Percentiles rank a stretch among this genome's conserved stretches.
These are phyloP conservation scores for Amanita rimosa DNA, from an alignment of 768 basidiomycete genomes.

Conservation along the genomic window DNA sequence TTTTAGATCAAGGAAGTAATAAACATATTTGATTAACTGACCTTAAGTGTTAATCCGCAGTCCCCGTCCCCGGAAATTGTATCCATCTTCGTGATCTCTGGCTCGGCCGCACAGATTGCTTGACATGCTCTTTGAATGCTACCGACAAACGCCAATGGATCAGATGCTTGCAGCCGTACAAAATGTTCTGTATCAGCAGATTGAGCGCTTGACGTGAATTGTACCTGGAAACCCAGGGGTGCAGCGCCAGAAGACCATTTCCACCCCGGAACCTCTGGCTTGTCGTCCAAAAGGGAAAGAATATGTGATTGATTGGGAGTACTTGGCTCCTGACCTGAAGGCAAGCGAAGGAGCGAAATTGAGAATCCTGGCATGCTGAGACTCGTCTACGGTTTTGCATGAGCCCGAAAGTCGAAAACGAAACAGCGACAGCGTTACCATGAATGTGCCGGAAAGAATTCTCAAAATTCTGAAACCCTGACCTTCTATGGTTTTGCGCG, in stretches of 20 bases:
- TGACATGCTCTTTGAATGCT: slow-evolving; percentile 50
- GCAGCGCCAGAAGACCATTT: slow-evolving; percentile 51
- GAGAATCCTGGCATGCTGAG: slow-evolving; percentile 93
- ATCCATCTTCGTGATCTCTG: slow-evolving; percentile 88
- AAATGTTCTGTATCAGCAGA: background rate
- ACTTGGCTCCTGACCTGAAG: slow-evolving; percentile 27
- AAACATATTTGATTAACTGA: slow-evolving; percentile 7
- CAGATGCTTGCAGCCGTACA: slow-evolving; percentile 16
- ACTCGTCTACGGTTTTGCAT: slow-evolving; percentile 43
- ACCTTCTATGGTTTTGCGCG: slow-evolving; percentile 39
- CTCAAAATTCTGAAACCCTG: slow-evolving; percentile 48
- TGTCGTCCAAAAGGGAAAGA: slow-evolving; percentile 61
- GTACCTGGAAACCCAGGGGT: slow-evolving; percentile 18
- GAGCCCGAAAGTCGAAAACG: background rate
- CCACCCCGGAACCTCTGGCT: slow-evolving; percentile 71
- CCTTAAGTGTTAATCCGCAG: slow-evolving; percentile 43
- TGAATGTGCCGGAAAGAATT: slow-evolving; percentile 72
- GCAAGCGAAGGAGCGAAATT: slow-evolving; percentile 70
- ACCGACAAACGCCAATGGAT: slow-evolving; percentile 39
- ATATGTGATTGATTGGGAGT: slow-evolving; percentile 30
- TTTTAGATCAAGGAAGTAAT: background rate
- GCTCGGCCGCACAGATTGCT: slow-evolving; percentile 66
- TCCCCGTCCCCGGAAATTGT: slow-evolving; percentile 86
- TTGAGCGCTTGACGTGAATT: background rate
- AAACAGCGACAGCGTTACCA: slow-evolving; percentile 36